phyloP scores from a whole-genome alignment of 305 asterid genomes.

The Fraxinus floribunda region DNA sequence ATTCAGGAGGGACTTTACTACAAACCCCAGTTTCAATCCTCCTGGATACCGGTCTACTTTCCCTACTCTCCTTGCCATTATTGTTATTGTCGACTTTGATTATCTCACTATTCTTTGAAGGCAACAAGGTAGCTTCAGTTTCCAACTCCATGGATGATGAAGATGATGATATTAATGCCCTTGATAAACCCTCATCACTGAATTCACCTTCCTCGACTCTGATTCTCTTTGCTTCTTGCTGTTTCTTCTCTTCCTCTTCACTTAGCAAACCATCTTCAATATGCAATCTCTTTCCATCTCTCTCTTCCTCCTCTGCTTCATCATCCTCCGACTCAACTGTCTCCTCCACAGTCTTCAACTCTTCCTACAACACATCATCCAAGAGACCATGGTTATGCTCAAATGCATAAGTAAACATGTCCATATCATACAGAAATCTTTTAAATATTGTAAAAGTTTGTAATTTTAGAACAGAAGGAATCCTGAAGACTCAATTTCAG shows the following conservation, averaged over 20 bases:
- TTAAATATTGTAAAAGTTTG: neutral
- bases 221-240: conserved; percentile 58
- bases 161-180: conserved; percentile 23
- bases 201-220: conserved; percentile 51
- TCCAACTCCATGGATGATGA: conserved; percentile 33
- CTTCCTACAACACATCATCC: conserved; percentile 47
- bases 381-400: neutral
- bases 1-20: conserved; percentile 80
- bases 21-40: conserved; percentile 69
- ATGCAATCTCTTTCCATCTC: conserved; percentile 49
- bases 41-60: conserved; percentile 33
- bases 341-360: conserved; percentile 31
- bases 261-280: conserved; percentile 46
- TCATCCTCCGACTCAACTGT: conserved; percentile 25
- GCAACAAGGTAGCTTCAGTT: conserved; percentile 41
- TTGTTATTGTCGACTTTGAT: conserved; percentile 18
- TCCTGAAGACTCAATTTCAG: neutral
- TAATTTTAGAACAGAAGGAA: neutral
- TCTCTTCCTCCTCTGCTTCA: conserved; percentile 35
- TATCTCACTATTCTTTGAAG: conserved; percentile 28
- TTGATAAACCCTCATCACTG: conserved; percentile 39
- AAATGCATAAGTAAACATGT: neutral
- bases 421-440: neutral
- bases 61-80: conserved; percentile 34
- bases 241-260: conserved; percentile 54